Base-by-base conservation (phyloP, 2,329 filamentous ascomycete species). In the Arthroderma sp. region DNA sequence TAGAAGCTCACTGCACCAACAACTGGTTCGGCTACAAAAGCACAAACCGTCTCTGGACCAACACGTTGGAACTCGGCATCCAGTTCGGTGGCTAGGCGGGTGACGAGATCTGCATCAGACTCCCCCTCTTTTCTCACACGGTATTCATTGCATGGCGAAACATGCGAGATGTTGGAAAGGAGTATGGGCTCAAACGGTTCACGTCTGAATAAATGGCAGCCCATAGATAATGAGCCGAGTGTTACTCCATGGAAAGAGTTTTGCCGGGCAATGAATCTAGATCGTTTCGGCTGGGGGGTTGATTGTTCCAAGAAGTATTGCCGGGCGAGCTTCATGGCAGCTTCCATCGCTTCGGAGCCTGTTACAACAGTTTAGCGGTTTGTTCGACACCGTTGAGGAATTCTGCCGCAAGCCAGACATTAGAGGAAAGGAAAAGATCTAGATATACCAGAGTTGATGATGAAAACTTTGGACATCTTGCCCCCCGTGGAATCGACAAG, bases 181-280 rank as follows among this genome's bases (percentile, higher is more conserved):
- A 84, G 63, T 27, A 82, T 68, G 1, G 71, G 69, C 52, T 79
- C 73, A 53, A 81, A 87, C 1, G 77, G 70, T 1, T 70, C 68
- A 46, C 78, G 72, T 32, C 83, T 70, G 4, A 67, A 66, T 3
- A 70, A 61, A 57, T 86, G 77, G 6, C 80, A 80, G 6, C 81
- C 73, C 10, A 82, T 66, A 0, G 74, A 73, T 44, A 87, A 68
- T 1, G 82, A 71, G 0, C 82, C 82, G 0, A 87, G 58, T 0
- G 82, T 86, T 29, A 72, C 78, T 4, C 83, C 83, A 53, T 87
- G 83, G 53, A 83, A 87, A 7, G 77, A 81, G 22, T 77, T 70
- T 29, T 74, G 63, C 10, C 82, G 72, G 4, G 77, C 69, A 52
- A 87, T 82, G 61, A 82, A 82, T 40, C 73, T 69, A 0, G 66